Evolutionary conservation across 345 rosid species (phyloP), one percentile per base, ranked within the genome.

Genomic region (Laguncularia racemosa): DNA sequence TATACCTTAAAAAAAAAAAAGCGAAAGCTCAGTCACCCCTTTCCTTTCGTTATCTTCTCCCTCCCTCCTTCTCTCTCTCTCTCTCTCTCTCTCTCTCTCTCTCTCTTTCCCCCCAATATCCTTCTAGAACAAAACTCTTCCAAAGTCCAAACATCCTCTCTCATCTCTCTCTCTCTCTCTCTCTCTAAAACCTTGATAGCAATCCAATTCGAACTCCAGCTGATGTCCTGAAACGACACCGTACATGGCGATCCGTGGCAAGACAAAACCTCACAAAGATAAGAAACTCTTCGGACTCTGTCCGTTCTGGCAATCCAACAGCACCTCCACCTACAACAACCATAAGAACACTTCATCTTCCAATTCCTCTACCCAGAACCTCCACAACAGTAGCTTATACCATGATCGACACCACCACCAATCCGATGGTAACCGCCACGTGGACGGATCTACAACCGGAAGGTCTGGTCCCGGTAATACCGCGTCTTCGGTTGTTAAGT

Each of bases 401-500:
- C 40, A 33, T 1, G 40, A 33, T 33, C 40, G 40, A 33, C 40
- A 23, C 28, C 28, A 23, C 28, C 28, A 23, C 28, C 28, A 50
- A 53, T 33, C 40, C 40, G 7, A 59, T 51, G 63, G 52, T 20
- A 46, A 28, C 40, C 74, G 75, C 16, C 71, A 66, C 45, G 60
- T 44, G 50, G 84, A 59, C 21, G 67, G 23, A 16, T 56, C 78
- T 45, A 33, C 6, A 33, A 33, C 40, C 40, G 56, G 62, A 44
- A 62, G 54, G 46, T 53, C 83, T 14, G 61, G 73, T 49, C 72
- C 81, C 16, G 13, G 84, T 18, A 66, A 46, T 51, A 76, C 91
- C 40, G 75, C 86, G 51, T 84, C 96, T 16, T 83, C 86, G 44
- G 82, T 92, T 28, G 97, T 95, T 26, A 84, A 85, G 77, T 89